Conservation (phyloP, 257 asterid genomes). For the Fraxinus pennsylvanica region DNA sequence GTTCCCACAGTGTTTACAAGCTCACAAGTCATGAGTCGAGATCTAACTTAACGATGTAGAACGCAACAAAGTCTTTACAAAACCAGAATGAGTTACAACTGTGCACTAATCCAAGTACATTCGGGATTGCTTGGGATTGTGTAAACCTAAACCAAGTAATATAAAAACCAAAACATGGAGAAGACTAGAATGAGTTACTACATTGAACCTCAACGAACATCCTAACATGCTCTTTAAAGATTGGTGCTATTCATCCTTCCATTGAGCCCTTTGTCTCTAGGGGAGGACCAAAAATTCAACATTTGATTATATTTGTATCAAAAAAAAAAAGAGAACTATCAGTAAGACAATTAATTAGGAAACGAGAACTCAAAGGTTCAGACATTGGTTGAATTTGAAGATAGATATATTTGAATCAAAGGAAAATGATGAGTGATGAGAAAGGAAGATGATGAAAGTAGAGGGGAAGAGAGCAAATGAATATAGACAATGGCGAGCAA, state of each 20-base stretch:
- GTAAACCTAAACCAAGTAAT: neutral
- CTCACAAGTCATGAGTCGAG: too few relatives aligned
- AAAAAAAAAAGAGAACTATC: too few relatives aligned
- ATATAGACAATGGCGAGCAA: too few relatives aligned
- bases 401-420: too few relatives aligned
- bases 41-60: too few relatives aligned
- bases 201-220: neutral
- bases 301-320: neutral
- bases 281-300: neutral
- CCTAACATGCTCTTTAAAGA: neutral
- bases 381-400: neutral
- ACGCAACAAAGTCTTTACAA: too few relatives aligned
- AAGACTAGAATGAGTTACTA: neutral
- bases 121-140: neutral
- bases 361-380: neutral
- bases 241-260: neutral
- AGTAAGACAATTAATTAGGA: neutral
- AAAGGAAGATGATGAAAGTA: neutral
- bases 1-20: too few relatives aligned
- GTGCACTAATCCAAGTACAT: neutral
- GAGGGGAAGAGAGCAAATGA: neutral
- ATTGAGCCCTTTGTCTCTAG: too few relatives aligned
- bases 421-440: neutral
- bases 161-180: neutral
- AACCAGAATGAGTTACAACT: neutral